Base-by-base conservation (phyloP, 192 early-diverging fungal species). In the Podila epigama region DNA sequence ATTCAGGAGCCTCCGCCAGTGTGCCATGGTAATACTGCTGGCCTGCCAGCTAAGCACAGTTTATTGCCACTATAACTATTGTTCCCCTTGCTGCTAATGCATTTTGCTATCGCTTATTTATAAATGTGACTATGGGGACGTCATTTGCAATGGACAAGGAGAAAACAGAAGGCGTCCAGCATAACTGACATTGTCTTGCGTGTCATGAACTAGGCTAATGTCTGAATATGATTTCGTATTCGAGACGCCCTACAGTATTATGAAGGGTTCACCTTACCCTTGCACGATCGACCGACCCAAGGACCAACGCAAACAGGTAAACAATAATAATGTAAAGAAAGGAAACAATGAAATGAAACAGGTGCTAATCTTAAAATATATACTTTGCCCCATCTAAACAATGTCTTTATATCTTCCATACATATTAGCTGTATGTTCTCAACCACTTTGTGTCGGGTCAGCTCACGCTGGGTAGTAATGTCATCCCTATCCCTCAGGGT, bases 391-490 rank as follows among this genome's bases (percentile, higher is more conserved):
- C n/a, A n/a, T n/a, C n/a, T 48, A 20, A 7, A 25, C 29, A 28
- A 18, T 3, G 51, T n/a, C 16, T 25, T 29, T 32, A 25, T 50
- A 31, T 22, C 27, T 10, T 56, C 1, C 22, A 32, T 27, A 29
- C n/a, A 40, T 51, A n/a, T n/a, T n/a, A 87, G 68, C 86, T 94
- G 82, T 86, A 87, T 68, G 84, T 92, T 1, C 80, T 94, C 83
- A 94, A 94, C 82, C 92, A 92, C 68, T 94, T 92, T 66, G 79
- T 91, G 15, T 90, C 83, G 33, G 84, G 85, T 36, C 68, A 70
- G n/a, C 51, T 89, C 42, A 54, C 53, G 10, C 8, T 87, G 10
- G 59, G 60, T 11, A 48, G 54, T n/a, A 50, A 51, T 7, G 28
- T 42, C 6, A 75, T 90, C 32, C 81, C 87, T 8, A 57, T 86